A percentile compares a stretch with the other conserved stretches of the same genome.
Conservation (phyloP, 805 yeast species). For the Scheffersomyces lignosus region DNA sequence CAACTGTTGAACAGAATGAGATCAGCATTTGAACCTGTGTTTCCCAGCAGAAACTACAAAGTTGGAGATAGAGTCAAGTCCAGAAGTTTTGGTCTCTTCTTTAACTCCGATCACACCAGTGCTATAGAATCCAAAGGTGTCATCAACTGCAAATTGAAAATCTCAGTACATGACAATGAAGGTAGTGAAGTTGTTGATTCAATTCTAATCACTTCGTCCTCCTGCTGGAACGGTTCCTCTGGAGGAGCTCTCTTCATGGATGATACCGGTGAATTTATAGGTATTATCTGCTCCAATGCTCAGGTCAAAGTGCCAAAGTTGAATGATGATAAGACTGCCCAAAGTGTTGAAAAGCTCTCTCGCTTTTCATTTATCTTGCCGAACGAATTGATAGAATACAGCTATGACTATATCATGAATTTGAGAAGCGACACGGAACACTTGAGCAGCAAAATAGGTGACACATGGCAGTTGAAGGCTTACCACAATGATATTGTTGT, state of each 20-base stretch:
- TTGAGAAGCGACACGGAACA: background rate
- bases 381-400: slow-evolving; percentile 25
- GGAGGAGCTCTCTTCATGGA: slow-evolving; percentile 44
- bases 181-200: slow-evolving; percentile 4
- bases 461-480: slow-evolving; percentile 23
- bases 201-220: slow-evolving; percentile 37
- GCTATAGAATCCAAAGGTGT: slow-evolving; percentile 38
- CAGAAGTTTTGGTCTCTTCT: slow-evolving; percentile 43
- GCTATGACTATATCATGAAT: slow-evolving; percentile 12
- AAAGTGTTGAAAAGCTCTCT: slow-evolving; percentile 28
- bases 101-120: slow-evolving; percentile 11
- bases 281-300: slow-evolving; percentile 47
- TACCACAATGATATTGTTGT: slow-evolving; percentile 21
- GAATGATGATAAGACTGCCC: slow-evolving; percentile 3
- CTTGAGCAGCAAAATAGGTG: slow-evolving; percentile 15
- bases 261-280: slow-evolving; percentile 27
- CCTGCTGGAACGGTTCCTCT: slow-evolving; percentile 54
- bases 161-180: slow-evolving; percentile 9
- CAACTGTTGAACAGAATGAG: background rate
- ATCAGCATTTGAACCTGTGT: background rate
- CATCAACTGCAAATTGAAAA: slow-evolving; percentile 13
- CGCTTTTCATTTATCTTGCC: slow-evolving; percentile 35
- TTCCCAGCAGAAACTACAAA: background rate
- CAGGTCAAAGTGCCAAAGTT: slow-evolving; percentile 26
- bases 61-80: slow-evolving; percentile 28